phyloP scores from a whole-genome alignment of 2,329 filamentous ascomycete genomes.

The Claviceps arundinis region DNA sequence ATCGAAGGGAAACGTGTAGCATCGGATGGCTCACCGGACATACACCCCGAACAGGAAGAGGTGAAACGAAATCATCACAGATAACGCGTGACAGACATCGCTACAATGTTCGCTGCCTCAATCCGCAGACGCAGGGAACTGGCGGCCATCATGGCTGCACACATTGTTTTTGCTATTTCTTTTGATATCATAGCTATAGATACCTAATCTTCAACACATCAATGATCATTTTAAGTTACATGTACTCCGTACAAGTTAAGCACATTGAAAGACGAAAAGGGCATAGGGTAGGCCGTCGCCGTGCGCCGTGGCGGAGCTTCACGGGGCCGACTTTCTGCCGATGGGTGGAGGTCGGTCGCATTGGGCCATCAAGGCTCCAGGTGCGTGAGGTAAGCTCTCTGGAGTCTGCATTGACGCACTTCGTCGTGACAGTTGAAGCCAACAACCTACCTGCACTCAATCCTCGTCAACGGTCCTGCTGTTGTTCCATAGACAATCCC shows the following conservation, averaged over 20 bases:
- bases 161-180: too few species aligned
- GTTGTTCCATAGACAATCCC: background rate
- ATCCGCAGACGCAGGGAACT: too few species aligned
- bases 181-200: too few species aligned
- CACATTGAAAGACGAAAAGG: too few species aligned
- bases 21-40: background rate
- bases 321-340: conserved; percentile 21
- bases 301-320: too few species aligned
- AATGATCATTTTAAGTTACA: too few species aligned
- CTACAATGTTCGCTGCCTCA: too few species aligned
- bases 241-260: too few species aligned
- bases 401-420: conserved; percentile 2
- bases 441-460: background rate
- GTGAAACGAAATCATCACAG: background rate
- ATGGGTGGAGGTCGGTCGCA: conserved; percentile 1
- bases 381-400: conserved; percentile 28
- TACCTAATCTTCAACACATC: too few species aligned
- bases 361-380: conserved; percentile 20
- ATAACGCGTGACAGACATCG: background rate
- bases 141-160: too few species aligned
- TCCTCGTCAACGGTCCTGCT: background rate
- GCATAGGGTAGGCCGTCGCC: too few species aligned
- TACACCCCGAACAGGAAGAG: background rate
- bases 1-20: background rate
- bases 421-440: background rate